Percentiles rank a stretch among this genome's conserved stretches.
phyloP scores from a whole-genome alignment of 2,329 filamentous ascomycete species.

The Neospermospora avenae region DNA sequence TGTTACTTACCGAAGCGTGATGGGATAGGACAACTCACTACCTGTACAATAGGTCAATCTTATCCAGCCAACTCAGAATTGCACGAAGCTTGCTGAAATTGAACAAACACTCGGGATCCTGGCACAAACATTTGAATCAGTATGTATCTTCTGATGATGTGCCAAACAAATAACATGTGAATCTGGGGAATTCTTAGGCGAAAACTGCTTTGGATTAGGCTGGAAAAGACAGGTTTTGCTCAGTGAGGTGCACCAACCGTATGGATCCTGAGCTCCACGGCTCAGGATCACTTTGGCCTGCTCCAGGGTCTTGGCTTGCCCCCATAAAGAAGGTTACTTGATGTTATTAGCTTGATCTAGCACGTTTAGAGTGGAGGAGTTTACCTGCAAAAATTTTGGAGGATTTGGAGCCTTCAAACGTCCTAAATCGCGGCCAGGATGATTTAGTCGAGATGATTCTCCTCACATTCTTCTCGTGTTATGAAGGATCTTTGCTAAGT shows the following conservation, averaged over 20 bases:
- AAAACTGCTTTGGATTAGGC: too few relatives aligned
- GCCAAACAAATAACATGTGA: too few relatives aligned
- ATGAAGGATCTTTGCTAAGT: not conserved
- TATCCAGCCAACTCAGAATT: not conserved
- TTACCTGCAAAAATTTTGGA: not conserved
- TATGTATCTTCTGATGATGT: too few relatives aligned
- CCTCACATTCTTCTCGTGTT: not conserved
- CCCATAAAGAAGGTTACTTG: not conserved
- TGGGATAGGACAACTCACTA: not conserved
- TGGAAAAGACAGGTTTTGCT: too few relatives aligned
- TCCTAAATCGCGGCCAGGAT: not conserved
- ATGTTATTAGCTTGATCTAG: not conserved
- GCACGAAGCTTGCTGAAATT: not conserved
- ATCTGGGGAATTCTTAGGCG: too few relatives aligned
- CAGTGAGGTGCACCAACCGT: not conserved
- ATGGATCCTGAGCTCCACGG: not conserved
- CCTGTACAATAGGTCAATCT: not conserved
- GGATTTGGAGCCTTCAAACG: not conserved
- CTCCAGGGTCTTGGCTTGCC: not conserved
- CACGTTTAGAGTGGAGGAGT: not conserved
- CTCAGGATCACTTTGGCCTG: not conserved
- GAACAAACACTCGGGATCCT: not conserved
- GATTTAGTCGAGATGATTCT: not conserved
- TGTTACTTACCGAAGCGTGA: not conserved
- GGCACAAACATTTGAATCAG: too few relatives aligned